Conservation (phyloP, 2,329 filamentous ascomycete genomes). For the Fusarium sp. region DNA sequence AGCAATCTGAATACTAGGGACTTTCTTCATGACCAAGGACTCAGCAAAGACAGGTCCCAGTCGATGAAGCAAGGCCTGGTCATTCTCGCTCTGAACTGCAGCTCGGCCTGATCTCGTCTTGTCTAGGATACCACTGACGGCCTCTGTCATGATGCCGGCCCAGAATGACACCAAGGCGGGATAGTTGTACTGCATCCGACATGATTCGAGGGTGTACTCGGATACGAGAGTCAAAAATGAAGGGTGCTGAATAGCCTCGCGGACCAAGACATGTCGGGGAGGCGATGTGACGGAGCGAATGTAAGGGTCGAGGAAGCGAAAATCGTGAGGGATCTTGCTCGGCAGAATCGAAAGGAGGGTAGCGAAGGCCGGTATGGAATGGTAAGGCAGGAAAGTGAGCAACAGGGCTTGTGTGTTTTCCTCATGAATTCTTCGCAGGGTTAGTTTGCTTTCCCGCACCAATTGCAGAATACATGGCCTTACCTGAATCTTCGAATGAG, state of each 20-base stretch:
- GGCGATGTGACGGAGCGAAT: conserved; percentile 78
- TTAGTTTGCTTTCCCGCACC: conserved; percentile 1
- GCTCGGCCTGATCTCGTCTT: conserved; percentile 77
- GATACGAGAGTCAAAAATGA: conserved; percentile 81
- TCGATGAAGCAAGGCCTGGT: conserved; percentile 78
- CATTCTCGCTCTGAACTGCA: conserved; percentile 80
- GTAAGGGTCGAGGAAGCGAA: conserved; percentile 88
- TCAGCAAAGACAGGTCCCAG: conserved; percentile 77
- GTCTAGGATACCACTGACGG: conserved; percentile 84
- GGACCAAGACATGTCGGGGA: conserved; percentile 82
- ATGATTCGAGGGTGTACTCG: conserved; percentile 78
- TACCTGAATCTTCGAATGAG: conserved; percentile 89
- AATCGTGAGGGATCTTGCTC: conserved; percentile 74
- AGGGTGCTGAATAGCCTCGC: conserved; percentile 81
- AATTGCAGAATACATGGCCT: conserved; percentile 33
- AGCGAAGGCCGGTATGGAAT: conserved; percentile 84
- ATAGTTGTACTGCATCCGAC: conserved; percentile 77
- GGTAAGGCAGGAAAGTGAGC: conserved; percentile 91
- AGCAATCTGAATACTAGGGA: conserved; percentile 82
- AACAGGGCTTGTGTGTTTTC: conserved; percentile 83
- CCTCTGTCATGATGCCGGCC: conserved; percentile 87
- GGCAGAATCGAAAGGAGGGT: conserved; percentile 90
- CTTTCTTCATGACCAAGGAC: conserved; percentile 77
- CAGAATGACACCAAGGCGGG: conserved; percentile 86
- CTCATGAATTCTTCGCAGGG: conserved; percentile 77